These are phyloP conservation scores for Catenaria anguillulae DNA, from an alignment of 371 early-diverging fungal genomes.

Conservation along the genomic window DNA sequence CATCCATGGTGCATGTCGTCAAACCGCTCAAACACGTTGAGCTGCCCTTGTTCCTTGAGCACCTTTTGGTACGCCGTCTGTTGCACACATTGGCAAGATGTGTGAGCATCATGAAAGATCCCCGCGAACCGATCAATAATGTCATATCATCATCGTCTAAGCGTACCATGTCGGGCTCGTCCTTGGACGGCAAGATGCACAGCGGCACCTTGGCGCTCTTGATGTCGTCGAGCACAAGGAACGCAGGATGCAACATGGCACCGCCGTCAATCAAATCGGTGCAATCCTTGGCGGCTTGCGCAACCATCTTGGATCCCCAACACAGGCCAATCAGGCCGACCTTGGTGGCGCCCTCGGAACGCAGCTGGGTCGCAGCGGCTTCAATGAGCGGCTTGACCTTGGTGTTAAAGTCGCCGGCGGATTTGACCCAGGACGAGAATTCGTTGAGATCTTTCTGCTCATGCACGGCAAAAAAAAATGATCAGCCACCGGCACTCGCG, in stretches of 20 bases:
- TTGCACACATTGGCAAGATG: too few relatives aligned
- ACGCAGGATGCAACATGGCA: conserved; percentile 19
- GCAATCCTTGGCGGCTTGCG: conserved; percentile 14
- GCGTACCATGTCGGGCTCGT: conserved; percentile 17
- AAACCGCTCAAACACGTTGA: conserved; percentile 2
- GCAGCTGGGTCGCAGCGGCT: background rate
- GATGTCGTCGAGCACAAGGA: conserved; percentile 10
- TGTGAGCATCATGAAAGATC: too few relatives aligned
- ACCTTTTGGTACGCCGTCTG: background rate
- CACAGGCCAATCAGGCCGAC: conserved; percentile 20
- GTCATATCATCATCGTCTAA: too few relatives aligned
- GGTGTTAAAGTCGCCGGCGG: background rate
- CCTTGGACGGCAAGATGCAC: conserved; percentile 17
- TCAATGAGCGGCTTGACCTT: background rate
- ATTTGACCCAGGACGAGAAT: background rate
- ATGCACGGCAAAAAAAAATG: too few relatives aligned
- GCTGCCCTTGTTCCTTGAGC: background rate
- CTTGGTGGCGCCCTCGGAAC: conserved; percentile 13
- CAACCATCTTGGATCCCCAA: conserved; percentile 19
- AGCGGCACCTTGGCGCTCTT: conserved; percentile 16
- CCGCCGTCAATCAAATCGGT: conserved; percentile 11
- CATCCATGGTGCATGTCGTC: conserved; percentile 24
- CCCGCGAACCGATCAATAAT: too few relatives aligned
- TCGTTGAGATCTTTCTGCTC: background rate
- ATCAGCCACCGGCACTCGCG: background rate